Conservation (phyloP, 2,329 filamentous ascomycete genomes). For the Paecilomyces dactylethromorphus region DNA sequence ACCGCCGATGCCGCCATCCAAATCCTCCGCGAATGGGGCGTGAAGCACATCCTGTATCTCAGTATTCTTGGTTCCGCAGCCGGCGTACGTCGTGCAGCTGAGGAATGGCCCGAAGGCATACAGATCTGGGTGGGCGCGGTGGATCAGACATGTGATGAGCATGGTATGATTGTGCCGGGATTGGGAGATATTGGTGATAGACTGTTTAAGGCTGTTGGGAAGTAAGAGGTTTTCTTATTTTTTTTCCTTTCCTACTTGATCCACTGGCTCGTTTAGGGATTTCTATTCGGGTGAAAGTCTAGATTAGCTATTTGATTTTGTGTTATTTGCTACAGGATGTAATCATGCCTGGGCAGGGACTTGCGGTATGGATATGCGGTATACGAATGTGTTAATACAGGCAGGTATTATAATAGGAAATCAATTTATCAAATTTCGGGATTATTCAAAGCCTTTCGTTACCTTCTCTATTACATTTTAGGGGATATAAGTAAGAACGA, state of each 20-base stretch:
- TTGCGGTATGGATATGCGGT: not conserved
- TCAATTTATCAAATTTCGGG: no score
- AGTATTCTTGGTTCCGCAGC: slow-evolving; percentile 65
- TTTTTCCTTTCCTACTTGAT: no score
- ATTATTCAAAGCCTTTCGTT: no score
- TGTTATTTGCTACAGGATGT: no score
- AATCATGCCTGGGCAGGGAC: no score
- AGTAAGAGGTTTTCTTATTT: not conserved
- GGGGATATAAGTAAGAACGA: no score
- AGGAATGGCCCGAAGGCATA: slow-evolving; percentile 61
- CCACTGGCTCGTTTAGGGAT: no score
- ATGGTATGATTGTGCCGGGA: slow-evolving; percentile 85
- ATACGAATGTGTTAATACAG: not conserved
- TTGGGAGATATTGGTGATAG: slow-evolving; percentile 87
- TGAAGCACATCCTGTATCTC: slow-evolving; percentile 70
- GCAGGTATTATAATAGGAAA: not conserved
- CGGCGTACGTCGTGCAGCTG: slow-evolving; percentile 66
- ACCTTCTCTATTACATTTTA: no score
- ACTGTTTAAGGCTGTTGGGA: slow-evolving; percentile 55
- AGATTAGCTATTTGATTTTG: no score
- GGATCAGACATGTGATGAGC: slow-evolving; percentile 57
- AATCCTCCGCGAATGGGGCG: slow-evolving; percentile 84
- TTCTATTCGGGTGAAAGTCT: no score
- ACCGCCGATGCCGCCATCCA: slow-evolving; percentile 68
- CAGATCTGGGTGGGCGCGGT: slow-evolving; percentile 74